These are phyloP conservation scores for Protomyces macrosporus DNA, from an alignment of 1,139 yeast species.

Conservation along the genomic window DNA sequence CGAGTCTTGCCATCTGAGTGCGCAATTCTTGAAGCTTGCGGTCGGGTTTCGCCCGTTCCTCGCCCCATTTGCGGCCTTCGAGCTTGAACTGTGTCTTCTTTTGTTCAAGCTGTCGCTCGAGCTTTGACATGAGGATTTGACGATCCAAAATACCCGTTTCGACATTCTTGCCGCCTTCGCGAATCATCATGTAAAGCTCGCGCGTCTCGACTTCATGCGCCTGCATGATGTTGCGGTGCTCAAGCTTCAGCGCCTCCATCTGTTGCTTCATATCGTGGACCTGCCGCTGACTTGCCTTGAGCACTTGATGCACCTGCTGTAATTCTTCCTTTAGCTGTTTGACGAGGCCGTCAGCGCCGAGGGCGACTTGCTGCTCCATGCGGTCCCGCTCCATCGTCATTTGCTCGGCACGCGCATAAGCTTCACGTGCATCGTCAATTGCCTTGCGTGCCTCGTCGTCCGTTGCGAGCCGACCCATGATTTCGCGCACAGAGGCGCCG, in stretches of 20 bases:
- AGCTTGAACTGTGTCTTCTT: constrained; percentile 58
- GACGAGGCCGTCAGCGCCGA: constrained; percentile 81
- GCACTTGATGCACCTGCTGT: constrained; percentile 64
- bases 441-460: constrained; percentile 88
- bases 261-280: constrained; percentile 62
- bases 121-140: constrained; percentile 38
- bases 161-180: constrained; percentile 40
- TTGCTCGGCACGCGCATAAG: constrained; percentile 65
- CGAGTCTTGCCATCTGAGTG: constrained; percentile 44
- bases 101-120: constrained; percentile 51
- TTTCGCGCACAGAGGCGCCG: constrained; percentile 59
- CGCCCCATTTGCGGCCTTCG: constrained; percentile 49
- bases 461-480: constrained; percentile 73
- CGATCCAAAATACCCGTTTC: constrained; percentile 38
- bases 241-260: constrained; percentile 60
- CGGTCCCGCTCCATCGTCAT: constrained; percentile 82
- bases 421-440: constrained; percentile 61
- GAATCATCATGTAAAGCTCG: constrained; percentile 68
- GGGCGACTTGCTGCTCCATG: constrained; percentile 62
- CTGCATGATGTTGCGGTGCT: constrained; percentile 70
- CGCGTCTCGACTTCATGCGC: constrained; percentile 84
- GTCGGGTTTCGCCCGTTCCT: constrained; percentile 56
- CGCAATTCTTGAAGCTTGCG: constrained; percentile 68
- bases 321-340: constrained; percentile 65
- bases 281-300: constrained; percentile 61